Evolutionary conservation across 2,329 filamentous ascomycete species (phyloP).

Genomic region (Trichoderma oligosporum): DNA sequence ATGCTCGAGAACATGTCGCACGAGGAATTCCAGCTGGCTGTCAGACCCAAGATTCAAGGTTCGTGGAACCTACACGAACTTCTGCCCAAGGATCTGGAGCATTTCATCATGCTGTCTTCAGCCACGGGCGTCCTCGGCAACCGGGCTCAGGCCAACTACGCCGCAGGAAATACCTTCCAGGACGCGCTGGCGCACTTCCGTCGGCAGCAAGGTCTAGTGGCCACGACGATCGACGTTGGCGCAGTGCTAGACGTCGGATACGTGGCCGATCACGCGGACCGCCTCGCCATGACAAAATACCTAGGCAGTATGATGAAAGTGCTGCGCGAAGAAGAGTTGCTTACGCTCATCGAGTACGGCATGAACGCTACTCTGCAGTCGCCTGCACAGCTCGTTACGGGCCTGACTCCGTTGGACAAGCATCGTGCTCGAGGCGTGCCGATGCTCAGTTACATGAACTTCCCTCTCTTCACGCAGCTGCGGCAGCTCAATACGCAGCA

Average conservation of each 20-base stretch:
- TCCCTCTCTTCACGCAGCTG: conserved; percentile 12
- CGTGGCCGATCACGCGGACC: conserved; percentile 26
- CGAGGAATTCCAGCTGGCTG: conserved; percentile 29
- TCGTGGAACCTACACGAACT: conserved; percentile 33
- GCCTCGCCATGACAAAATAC: conserved; percentile 21
- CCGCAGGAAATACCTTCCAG: conserved; percentile 33
- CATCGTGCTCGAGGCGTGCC: conserved; percentile 1
- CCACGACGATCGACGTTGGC: conserved; percentile 10
- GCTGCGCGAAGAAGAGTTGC: conserved; percentile 14
- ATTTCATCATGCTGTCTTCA: conserved; percentile 38
- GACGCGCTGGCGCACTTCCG: conserved; percentile 25
- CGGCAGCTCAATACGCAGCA: neutral
- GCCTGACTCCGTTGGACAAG: neutral
- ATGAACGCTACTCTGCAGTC: conserved; percentile 1
- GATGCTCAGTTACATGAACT: conserved; percentile 6
- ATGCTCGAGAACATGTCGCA: conserved; percentile 26
- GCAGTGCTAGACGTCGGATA: conserved; percentile 24
- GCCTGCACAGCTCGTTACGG: conserved; percentile 10
- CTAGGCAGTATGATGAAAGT: conserved; percentile 17
- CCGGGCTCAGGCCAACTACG: conserved; percentile 38
- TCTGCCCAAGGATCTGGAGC: conserved; percentile 33
- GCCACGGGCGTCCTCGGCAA: conserved; percentile 32
- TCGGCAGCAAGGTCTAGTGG: neutral
- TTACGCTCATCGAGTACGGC: neutral
- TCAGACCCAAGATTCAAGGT: conserved; percentile 33